These are phyloP conservation scores for Saccharomyces pastorianus DNA, from an alignment of 1,139 yeast genomes.

Conservation along the genomic window DNA sequence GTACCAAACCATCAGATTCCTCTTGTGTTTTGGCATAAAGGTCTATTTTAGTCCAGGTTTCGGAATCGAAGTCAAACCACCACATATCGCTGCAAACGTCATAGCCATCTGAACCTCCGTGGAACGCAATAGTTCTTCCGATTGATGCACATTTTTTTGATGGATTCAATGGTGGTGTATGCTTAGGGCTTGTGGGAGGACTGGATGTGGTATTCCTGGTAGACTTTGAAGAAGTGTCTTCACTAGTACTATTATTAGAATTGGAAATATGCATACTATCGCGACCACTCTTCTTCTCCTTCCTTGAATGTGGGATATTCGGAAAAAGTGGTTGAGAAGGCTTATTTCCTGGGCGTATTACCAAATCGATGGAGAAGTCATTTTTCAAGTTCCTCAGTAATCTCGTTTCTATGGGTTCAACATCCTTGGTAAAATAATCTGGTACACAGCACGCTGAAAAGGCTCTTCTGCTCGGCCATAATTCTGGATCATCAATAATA, in stretches of 20 bases:
- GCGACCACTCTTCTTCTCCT: constrained; percentile 4
- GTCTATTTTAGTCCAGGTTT: constrained; percentile 33
- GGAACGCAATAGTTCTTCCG: constrained; percentile 30
- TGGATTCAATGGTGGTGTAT: not conserved
- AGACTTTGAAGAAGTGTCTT: constrained; percentile 2
- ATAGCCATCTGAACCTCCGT: constrained; percentile 40
- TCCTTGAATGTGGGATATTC: constrained; percentile 15
- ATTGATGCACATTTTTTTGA: constrained; percentile 1
- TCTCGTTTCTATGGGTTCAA: constrained; percentile 9
- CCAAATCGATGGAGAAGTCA: constrained; percentile 17
- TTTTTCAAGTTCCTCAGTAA: constrained; percentile 17
- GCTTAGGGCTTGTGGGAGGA: not conserved
- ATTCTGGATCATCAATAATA: constrained; percentile 9
- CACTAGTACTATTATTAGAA: constrained; percentile 2
- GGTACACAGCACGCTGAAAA: constrained; percentile 30
- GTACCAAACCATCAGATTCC: constrained; percentile 9
- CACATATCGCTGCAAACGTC: constrained; percentile 40
- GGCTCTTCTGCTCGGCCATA: constrained; percentile 33
- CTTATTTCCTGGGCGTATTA: constrained; percentile 4
- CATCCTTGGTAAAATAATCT: constrained; percentile 12
- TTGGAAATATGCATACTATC: constrained; percentile 2
- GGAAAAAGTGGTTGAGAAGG: constrained; percentile 12
- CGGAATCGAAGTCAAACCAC: constrained; percentile 39
- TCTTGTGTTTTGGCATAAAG: constrained; percentile 17
- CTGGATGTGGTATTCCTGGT: not conserved